A percentile compares a stretch with the other conserved stretches of the same genome.
These are phyloP conservation scores for Yamadazyma dendronema DNA, from an alignment of 1,139 yeast species.

Conservation along the genomic window DNA sequence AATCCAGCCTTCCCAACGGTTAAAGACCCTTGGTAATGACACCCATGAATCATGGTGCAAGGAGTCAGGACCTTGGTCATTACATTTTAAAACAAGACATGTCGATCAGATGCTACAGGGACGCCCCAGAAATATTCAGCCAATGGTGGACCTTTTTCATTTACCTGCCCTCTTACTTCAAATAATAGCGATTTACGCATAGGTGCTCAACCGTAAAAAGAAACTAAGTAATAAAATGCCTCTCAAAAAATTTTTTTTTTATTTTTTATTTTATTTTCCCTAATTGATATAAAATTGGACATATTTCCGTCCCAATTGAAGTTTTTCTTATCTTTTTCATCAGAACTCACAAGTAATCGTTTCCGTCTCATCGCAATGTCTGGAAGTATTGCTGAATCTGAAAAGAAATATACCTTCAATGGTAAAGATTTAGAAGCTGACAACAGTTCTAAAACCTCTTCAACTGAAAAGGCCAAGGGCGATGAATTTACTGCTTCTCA, in stretches of 20 bases:
- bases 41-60: too few relatives aligned
- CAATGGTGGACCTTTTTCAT: neutral
- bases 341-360: neutral
- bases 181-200: neutral
- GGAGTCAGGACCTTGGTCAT: too few relatives aligned
- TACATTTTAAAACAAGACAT: neutral
- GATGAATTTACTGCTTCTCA: neutral
- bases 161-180: neutral
- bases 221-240: neutral
- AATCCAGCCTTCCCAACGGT: too few relatives aligned
- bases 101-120: neutral
- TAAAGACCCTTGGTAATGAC: too few relatives aligned
- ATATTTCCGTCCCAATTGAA: neutral
- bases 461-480: slow-evolving; percentile 1
- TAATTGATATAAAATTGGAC: slow-evolving; percentile 1
- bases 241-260: neutral
- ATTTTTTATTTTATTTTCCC: too few relatives aligned
- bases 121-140: neutral
- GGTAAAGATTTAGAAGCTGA: slow-evolving; percentile 5
- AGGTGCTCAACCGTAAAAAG: neutral
- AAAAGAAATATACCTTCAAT: slow-evolving; percentile 4
- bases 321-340: slow-evolving; percentile 1
- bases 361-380: neutral
- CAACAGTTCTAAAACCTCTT: slow-evolving; percentile 3
- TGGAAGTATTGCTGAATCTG: slow-evolving; percentile 1